Evolutionary conservation across 441 rosid genomes (phyloP), one percentile per base, ranked within the genome.

Genomic region (Codiaeum variegatum): DNA sequence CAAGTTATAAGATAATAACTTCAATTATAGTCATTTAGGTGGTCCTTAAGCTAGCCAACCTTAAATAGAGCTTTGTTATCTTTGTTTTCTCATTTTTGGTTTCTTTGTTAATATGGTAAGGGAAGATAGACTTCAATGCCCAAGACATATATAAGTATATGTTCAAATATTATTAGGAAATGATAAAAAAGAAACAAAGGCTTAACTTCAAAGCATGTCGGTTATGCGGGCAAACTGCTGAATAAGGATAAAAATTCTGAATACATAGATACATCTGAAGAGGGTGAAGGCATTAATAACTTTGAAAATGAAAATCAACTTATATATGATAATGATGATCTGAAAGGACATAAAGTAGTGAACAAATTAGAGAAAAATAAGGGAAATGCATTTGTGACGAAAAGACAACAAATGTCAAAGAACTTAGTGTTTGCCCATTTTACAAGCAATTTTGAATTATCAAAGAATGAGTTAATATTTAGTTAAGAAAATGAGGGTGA

Each of bases 81-180:
- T 21, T 40, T 62, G 8, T 26, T 64, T 58, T 24, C 66, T 63
- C 2, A 3, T 75, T 44, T 34, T 13, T 10, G 18, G 6, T 19
- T 6, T 55, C 42, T 38, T 64, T n/a, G 44, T 78, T 66, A 15
- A 52, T 64, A 63, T 78, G 42, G 42, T 75, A 84, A 84, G 81
- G n/a, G 52, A 75, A 73, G 55, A 49, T 85, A 62, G 82, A 87
- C 51, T 81, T 78, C 31, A 40, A 72, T 47, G 84, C 79, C 67
- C 58, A 23, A 54, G 66, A 77, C 12, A 71, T 81, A 31, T 77
- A 76, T 0, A 85, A 87, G 71, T 69, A 59, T 70, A 34, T 78
- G 69, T 84, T 80, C 74, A 85, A 76, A 73, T 75, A 19, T 12
- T 87, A 85, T 36, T 79, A 85, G 83, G 77, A 82, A 65, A 66